Conservation (phyloP, 2,329 filamentous ascomycete species). For the Zymoseptoria tritici region DNA sequence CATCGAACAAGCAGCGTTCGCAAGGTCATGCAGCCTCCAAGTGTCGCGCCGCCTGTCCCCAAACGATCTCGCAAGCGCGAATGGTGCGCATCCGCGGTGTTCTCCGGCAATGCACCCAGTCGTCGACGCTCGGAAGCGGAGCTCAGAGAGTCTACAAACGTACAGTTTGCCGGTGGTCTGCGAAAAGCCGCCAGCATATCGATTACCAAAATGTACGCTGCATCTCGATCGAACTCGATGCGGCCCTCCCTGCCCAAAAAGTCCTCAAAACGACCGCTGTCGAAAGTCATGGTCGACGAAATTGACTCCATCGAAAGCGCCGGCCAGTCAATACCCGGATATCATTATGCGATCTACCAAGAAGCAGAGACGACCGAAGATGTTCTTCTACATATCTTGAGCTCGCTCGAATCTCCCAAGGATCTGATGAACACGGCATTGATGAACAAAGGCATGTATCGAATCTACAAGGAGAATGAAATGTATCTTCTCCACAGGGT, state of each 20-base stretch:
- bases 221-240: not conserved
- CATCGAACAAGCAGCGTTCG: slow-evolving; percentile 17
- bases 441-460: slow-evolving; percentile 50
- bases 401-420: slow-evolving; percentile 41
- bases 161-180: not conserved
- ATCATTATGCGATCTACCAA: not conserved
- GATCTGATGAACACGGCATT: slow-evolving; percentile 50
- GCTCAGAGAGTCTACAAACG: not conserved
- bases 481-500: slow-evolving; percentile 46
- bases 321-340: not conserved
- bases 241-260: not conserved
- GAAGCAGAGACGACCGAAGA: slow-evolving; percentile 33
- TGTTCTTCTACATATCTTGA: slow-evolving; percentile 48
- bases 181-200: slow-evolving; percentile 13
- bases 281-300: slow-evolving; percentile 10
- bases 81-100: slow-evolving; percentile 15
- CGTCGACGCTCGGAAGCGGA: slow-evolving; percentile 10
- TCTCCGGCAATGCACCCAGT: slow-evolving; percentile 1
- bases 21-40: slow-evolving; percentile 26
- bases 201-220: not conserved
- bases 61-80: slow-evolving; percentile 37
- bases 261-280: not conserved
- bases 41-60: slow-evolving; percentile 31
- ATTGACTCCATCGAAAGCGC: slow-evolving; percentile 10
- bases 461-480: slow-evolving; percentile 51